Conservation (phyloP, 306 rosid species). For the Gynostemma pentaphyllum region DNA sequence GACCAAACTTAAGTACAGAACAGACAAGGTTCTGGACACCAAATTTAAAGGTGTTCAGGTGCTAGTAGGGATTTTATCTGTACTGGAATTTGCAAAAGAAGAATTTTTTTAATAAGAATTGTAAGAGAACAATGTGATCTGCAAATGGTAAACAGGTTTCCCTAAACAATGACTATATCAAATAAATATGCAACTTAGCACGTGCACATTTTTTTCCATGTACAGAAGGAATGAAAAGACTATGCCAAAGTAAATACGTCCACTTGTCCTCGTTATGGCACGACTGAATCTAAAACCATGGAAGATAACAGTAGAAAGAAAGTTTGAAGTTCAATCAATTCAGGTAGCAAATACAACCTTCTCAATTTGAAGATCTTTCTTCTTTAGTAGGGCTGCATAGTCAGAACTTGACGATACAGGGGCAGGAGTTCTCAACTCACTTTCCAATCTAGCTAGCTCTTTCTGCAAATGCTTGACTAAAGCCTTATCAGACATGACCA, state of each 20-base stretch:
- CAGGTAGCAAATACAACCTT: conserved; percentile 43
- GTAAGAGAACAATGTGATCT: neutral
- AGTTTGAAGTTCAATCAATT: neutral
- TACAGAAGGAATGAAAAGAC: neutral
- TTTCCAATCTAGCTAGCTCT: conserved; percentile 92
- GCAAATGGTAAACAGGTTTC: neutral
- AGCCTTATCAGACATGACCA: conserved; percentile 97
- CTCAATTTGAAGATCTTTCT: conserved; percentile 91
- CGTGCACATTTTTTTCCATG: neutral
- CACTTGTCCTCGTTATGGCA: neutral
- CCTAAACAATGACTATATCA: neutral
- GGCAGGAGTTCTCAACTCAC: conserved; percentile 71
- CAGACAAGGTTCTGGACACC: neutral
- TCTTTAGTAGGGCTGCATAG: conserved; percentile 56
- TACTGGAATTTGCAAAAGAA: neutral
- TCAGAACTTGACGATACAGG: conserved; percentile 52
- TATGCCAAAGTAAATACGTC: neutral
- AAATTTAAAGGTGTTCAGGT: neutral
- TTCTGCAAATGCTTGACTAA: conserved; percentile 93
- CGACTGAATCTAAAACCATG: neutral
- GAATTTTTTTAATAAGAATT: no score
- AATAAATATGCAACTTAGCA: neutral
- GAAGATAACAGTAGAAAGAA: neutral
- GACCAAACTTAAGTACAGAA: neutral
- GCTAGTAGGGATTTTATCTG: neutral